Evolutionary conservation across 73 alveolate genomes (phyloP).

Genomic region (Breviolum minutum): DNA sequence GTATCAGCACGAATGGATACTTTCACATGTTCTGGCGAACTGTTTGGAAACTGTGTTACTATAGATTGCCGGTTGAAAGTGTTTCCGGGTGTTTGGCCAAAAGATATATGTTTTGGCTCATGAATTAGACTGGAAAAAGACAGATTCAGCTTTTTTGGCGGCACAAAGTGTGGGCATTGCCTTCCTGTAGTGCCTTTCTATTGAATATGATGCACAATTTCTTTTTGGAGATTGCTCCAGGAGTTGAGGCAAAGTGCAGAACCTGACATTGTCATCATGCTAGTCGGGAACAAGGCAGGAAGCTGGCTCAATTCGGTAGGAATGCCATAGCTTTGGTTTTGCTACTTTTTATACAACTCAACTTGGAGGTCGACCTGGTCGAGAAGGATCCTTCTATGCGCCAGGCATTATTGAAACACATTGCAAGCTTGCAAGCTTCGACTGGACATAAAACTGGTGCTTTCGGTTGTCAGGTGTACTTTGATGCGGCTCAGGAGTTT

Average conservation of each 20-base stretch:
- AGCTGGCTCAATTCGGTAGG: conserved; percentile 24
- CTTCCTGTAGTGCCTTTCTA: too few species aligned
- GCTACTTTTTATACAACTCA: neutral
- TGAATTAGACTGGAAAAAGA: too few species aligned
- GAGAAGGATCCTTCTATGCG: conserved; percentile 92
- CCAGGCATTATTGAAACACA: conserved; percentile 1
- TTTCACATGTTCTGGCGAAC: too few species aligned
- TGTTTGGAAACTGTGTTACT: too few species aligned
- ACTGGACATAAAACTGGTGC: too few species aligned
- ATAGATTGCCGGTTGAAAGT: too few species aligned
- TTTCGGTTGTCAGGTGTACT: conserved; percentile 38
- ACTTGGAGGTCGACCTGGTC: conserved; percentile 77
- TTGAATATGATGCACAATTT: neutral
- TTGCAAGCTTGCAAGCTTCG: too few species aligned
- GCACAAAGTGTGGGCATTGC: too few species aligned
- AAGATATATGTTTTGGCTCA: too few species aligned
- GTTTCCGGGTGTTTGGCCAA: too few species aligned
- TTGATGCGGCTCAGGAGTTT: conserved; percentile 84
- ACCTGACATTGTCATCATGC: conserved; percentile 98
- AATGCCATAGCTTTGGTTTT: neutral
- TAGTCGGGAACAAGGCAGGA: conserved; percentile 96
- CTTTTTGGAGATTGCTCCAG: neutral
- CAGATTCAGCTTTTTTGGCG: too few species aligned
- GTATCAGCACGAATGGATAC: too few species aligned
- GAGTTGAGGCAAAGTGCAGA: conserved; percentile 98